Evolutionary conservation across 2,329 filamentous ascomycete genomes (phyloP).

Genomic region (Pezicula carpinea): DNA sequence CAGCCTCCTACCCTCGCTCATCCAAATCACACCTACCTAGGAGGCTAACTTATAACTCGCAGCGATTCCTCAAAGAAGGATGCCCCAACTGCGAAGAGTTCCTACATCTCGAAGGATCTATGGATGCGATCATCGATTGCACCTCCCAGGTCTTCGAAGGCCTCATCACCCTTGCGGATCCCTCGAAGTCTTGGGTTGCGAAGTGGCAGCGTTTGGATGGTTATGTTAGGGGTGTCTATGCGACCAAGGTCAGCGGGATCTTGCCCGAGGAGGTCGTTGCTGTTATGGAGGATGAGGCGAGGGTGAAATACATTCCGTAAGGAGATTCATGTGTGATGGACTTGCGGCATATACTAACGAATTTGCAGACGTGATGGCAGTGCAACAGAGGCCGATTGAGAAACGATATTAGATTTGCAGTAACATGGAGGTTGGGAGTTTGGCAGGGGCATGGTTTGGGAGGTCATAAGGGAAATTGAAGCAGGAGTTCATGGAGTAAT

Average conservation of each 20-base stretch:
- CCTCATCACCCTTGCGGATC: slow-evolving; percentile 78
- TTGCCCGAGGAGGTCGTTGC: slow-evolving; percentile 61
- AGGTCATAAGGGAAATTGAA: slow-evolving; percentile 8
- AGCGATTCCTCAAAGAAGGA: slow-evolving; percentile 82
- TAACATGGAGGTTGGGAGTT: background rate
- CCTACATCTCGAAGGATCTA: slow-evolving; percentile 73
- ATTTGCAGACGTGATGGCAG: slow-evolving; percentile 49
- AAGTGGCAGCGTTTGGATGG: slow-evolving; percentile 89
- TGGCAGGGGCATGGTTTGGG: background rate
- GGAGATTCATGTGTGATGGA: slow-evolving; percentile 26
- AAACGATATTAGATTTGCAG: background rate
- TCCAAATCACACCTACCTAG: slow-evolving; percentile 1
- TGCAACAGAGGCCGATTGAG: slow-evolving; percentile 32
- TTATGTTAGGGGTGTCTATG: slow-evolving; percentile 87
- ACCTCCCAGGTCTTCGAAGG: slow-evolving; percentile 97
- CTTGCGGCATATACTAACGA: slow-evolving; percentile 12
- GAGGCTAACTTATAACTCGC: slow-evolving; percentile 10
- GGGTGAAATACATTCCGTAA: slow-evolving; percentile 63
- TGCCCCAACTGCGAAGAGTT: slow-evolving; percentile 97
- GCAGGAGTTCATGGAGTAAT: slow-evolving; percentile 19
- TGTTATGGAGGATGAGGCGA: slow-evolving; percentile 57
- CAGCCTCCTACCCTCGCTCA: slow-evolving; percentile 6
- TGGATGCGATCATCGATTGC: slow-evolving; percentile 83
- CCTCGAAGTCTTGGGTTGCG: slow-evolving; percentile 87
- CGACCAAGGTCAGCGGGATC: slow-evolving; percentile 87